Conservation (phyloP, 768 basidiomycete genomes). For the Termitomyces sp. region DNA sequence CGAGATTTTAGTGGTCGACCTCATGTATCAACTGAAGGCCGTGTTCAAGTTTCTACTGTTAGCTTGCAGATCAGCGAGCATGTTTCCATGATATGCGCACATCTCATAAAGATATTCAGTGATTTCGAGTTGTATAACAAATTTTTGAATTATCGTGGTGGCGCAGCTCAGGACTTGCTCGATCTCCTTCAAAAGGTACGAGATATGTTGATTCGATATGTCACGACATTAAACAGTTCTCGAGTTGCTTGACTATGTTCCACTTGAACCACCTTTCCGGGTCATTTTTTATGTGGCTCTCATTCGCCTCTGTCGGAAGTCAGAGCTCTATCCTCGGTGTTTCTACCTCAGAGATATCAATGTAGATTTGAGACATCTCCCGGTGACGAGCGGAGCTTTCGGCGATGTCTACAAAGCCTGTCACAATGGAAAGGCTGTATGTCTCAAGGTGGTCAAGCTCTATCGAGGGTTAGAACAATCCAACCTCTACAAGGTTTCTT, state of each 20-base stretch:
- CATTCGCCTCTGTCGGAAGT: constrained; percentile 17
- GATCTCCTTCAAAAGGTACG: not conserved
- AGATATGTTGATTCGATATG: not conserved
- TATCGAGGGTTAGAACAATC: constrained; percentile 1
- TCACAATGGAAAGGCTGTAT: constrained; percentile 15
- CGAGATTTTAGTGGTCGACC: no score
- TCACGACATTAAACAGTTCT: not conserved
- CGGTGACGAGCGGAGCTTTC: constrained; percentile 19
- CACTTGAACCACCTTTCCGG: not conserved
- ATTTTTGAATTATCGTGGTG: no score
- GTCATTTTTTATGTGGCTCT: constrained; percentile 14
- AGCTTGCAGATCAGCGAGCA: no score
- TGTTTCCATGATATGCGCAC: no score
- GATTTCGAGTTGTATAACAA: not conserved
- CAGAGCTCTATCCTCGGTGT: constrained; percentile 22
- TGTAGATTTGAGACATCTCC: constrained; percentile 1
- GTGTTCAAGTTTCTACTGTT: no score
- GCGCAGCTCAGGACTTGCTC: not conserved
- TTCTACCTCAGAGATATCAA: constrained; percentile 13
- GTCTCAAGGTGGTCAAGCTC: constrained; percentile 22
- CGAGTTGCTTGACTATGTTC: not conserved
- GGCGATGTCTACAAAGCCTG: constrained; percentile 23
- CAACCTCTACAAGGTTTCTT: not conserved
- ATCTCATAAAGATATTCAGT: not conserved
- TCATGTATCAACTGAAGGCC: no score